Evolutionary conservation across 148 eudicot species (phyloP).

Genomic region (Camellia lanceoleosa): DNA sequence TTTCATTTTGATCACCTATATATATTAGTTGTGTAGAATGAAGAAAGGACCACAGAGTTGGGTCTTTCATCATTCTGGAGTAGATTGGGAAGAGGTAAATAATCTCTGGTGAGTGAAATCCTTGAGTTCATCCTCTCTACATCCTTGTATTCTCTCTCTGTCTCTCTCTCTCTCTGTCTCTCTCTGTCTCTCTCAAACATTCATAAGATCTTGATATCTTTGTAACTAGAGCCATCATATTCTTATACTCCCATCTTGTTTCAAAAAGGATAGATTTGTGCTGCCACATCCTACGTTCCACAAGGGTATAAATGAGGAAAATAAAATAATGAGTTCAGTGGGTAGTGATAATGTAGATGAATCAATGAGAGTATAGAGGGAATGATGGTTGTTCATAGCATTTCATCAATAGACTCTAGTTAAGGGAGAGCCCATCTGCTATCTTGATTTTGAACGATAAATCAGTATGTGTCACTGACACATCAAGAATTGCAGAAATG

Average conservation of each 20-base stretch:
- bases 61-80: no score
- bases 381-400: background rate
- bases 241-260: background rate
- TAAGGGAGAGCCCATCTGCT: background rate
- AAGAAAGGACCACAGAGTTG: no score
- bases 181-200: background rate
- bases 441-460: no score
- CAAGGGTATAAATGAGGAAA: conserved; percentile 1
- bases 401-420: background rate
- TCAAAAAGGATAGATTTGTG: background rate
- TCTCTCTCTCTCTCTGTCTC: no score
- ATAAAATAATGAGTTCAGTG: background rate
- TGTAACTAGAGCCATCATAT: background rate
- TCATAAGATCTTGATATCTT: background rate
- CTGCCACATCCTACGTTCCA: background rate
- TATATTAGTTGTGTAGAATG: no score
- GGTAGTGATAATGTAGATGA: background rate
- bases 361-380: background rate
- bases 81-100: no score
- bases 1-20: no score
- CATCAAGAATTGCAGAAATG: no score
- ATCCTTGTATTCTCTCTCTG: no score
- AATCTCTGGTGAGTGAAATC: no score
- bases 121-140: no score
- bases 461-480: no score